Evolutionary conservation across 495 filamentous ascomycete species (phyloP).

Genomic region (Lophiotrema nucula): DNA sequence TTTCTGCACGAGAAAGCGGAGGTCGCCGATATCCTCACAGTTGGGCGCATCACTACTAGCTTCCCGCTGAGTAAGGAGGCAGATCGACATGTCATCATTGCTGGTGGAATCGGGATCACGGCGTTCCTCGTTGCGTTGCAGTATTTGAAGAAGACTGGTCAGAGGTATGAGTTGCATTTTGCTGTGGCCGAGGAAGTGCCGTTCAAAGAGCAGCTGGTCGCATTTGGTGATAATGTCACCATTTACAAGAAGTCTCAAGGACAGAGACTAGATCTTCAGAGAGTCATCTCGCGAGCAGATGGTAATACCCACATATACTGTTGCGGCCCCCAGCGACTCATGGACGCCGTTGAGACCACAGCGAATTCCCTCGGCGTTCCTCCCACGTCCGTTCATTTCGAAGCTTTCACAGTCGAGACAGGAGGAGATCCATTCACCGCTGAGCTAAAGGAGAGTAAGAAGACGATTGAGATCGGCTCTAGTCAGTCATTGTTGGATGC

Average conservation of each 20-base stretch:
- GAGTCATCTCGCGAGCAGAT: constrained; percentile 41
- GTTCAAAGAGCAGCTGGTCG: constrained; percentile 27
- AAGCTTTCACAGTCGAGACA: constrained; percentile 53
- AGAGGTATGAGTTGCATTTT: constrained; percentile 45
- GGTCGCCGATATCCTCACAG: constrained; percentile 18
- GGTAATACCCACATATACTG: constrained; percentile 56
- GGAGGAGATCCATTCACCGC: constrained; percentile 57
- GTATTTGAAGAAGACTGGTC: neutral
- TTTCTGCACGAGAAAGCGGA: constrained; percentile 22
- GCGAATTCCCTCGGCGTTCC: constrained; percentile 43
- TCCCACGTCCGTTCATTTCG: constrained; percentile 53
- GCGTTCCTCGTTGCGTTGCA: constrained; percentile 23
- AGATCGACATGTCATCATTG: constrained; percentile 32
- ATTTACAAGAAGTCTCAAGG: constrained; percentile 51
- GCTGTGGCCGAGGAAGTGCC: constrained; percentile 26
- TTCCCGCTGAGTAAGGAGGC: constrained; percentile 28
- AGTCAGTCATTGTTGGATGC: constrained; percentile 45
- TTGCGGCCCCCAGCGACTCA: constrained; percentile 54
- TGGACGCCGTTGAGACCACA: constrained; percentile 46
- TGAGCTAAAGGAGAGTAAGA: constrained; percentile 41
- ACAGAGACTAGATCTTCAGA: constrained; percentile 48
- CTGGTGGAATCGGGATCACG: constrained; percentile 33
- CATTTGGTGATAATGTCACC: constrained; percentile 37
- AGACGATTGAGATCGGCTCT: constrained; percentile 39
- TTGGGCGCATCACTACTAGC: constrained; percentile 10